Evolutionary conservation across 352 stramenopile genomes (phyloP), one percentile per base, ranked within the genome.

Genomic region (Globisporangium perplexum): DNA sequence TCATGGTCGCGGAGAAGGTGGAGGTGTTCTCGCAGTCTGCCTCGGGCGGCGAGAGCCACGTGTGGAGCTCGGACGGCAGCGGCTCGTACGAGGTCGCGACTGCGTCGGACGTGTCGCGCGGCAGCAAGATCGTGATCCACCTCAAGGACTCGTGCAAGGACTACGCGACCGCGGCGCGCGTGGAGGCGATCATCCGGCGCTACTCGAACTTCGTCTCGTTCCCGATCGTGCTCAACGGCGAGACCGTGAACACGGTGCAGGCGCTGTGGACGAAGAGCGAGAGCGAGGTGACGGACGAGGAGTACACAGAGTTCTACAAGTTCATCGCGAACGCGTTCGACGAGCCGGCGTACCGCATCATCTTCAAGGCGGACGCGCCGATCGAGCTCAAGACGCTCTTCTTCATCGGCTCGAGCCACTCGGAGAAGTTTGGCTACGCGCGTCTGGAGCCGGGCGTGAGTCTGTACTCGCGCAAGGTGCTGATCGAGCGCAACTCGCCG

Each of bases 181-280:
- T 99, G 20, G 84, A 99, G 69, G 86, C 83, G 33, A 96, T 99
- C 65, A 95, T 99, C 54, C 97, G 98, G 55, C 96, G 98, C 67
- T 99, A 99, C 81, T 99, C 93, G 35, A 99, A 99, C 69, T 99
- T 99, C 70, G 96, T 99, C 15, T 95, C 91, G 50, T 99, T 99
- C 75, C 98, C 97, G 24, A 99, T 99, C 58, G 74, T 93, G 50
- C 70, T 99, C 23, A 98, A 99, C 69, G 96, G 90, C 7, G 86
- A 98, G 55, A 85, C 87, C 1, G 97, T 99, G 24, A 99, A 99
- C 79, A 99, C 96, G 1, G 88, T 99, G 35, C 84, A 98, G 58
- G 98, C 97, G 6, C 83, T 99, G 42, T 99, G 97, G 98, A 95
- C 95, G 24, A 95, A 97, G 70, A 94, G 93, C 66, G 93, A 98